Percentiles rank a stretch among this genome's conserved stretches.
Conservation (phyloP, 371 early-diverging fungal species). For the Apophysomyces elegans region DNA sequence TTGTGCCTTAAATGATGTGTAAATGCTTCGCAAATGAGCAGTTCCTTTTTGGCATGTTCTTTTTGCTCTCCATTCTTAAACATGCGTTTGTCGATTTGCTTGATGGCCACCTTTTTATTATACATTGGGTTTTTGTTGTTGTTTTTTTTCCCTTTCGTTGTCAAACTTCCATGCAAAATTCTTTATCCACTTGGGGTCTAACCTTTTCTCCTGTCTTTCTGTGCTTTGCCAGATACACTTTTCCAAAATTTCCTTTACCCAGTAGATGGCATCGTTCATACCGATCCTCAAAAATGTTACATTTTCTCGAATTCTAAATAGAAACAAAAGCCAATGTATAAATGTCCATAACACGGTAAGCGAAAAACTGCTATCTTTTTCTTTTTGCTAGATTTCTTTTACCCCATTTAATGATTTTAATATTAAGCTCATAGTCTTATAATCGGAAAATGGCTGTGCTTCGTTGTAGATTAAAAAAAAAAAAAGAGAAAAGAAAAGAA, state of each 20-base stretch:
- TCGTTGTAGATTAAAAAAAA: not conserved
- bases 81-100: constrained; percentile 60
- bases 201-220: constrained; percentile 66
- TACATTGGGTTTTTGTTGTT: not conserved
- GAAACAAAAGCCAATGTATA: not conserved
- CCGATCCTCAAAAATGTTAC: constrained; percentile 20
- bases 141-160: not conserved
- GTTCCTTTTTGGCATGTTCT: constrained; percentile 59
- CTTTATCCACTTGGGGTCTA: constrained; percentile 38
- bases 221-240: constrained; percentile 79
- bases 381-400: not conserved
- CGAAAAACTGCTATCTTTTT: not conserved
- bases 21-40: constrained; percentile 67
- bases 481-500: constrained; percentile 11
- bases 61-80: constrained; percentile 58
- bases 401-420: constrained; percentile 5
- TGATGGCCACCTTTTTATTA: constrained; percentile 60
- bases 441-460: not conserved
- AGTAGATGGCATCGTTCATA: constrained; percentile 58
- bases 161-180: constrained; percentile 23
- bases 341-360: no score
- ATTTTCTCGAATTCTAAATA: constrained; percentile 18
- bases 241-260: constrained; percentile 87
- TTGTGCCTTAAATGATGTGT: constrained; percentile 77
- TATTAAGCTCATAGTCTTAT: constrained; percentile 9